phyloP scores from a whole-genome alignment of 2,329 filamentous ascomycete species.

The Xylaria sp. region DNA sequence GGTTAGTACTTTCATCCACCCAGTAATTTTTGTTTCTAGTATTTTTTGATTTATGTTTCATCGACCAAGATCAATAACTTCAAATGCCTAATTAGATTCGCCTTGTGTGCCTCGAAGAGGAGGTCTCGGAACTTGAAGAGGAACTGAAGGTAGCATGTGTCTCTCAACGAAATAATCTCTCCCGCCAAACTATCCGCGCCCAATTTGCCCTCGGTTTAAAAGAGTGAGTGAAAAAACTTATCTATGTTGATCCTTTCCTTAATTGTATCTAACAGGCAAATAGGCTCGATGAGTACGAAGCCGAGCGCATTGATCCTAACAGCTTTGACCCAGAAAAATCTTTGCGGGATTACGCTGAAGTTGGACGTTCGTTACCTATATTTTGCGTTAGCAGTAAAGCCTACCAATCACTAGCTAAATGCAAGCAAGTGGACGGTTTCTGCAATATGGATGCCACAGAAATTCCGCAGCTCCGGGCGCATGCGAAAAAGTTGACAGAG shows the following conservation, averaged over 20 bases:
- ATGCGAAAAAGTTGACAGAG: conserved; percentile 67
- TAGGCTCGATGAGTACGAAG: conserved; percentile 62
- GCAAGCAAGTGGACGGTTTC: conserved; percentile 60
- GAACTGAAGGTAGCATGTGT: conserved; percentile 55
- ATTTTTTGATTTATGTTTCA: no score
- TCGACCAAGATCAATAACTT: neutral
- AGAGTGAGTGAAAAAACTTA: conserved; percentile 52
- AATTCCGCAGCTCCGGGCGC: conserved; percentile 65
- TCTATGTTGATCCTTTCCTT: neutral
- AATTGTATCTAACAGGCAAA: no score
- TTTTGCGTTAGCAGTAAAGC: conserved; percentile 71
- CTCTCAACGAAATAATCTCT: conserved; percentile 63
- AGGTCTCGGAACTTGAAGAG: conserved; percentile 47
- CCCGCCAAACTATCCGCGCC: conserved; percentile 60
- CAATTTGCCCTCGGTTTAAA: conserved; percentile 68
- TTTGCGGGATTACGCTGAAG: conserved; percentile 63
- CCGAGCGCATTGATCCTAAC: conserved; percentile 60
- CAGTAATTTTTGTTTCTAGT: no score
- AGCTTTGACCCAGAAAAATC: conserved; percentile 63
- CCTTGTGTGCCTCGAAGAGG: conserved; percentile 38
- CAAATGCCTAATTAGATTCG: conserved; percentile 42
- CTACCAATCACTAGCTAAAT: conserved; percentile 65
- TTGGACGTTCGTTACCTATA: conserved; percentile 65
- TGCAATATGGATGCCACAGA: conserved; percentile 61
- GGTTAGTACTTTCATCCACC: conserved; percentile 1